phyloP scores from a whole-genome alignment of 2,329 filamentous ascomycete species.

The Paraphoma sp. region DNA sequence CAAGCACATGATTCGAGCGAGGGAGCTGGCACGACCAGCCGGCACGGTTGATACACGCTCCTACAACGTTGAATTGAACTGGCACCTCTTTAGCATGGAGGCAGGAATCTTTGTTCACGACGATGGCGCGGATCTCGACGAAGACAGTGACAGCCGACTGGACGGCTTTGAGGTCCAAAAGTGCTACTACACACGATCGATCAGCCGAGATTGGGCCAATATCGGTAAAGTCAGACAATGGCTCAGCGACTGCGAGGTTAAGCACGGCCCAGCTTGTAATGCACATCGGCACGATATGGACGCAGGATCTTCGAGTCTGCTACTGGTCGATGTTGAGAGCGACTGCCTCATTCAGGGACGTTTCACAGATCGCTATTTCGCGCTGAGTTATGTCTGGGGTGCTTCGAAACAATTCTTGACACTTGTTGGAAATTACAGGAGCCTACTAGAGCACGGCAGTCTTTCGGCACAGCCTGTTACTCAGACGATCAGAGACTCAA shows the following conservation, averaged over 20 bases:
- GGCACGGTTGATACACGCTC: neutral
- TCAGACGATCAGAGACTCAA: slow-evolving; percentile 5
- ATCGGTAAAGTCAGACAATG: slow-evolving; percentile 1
- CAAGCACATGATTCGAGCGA: slow-evolving; percentile 1
- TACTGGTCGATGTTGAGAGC: slow-evolving; percentile 5
- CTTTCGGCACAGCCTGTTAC: slow-evolving; percentile 4
- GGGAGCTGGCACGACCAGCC: neutral
- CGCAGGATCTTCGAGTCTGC: neutral
- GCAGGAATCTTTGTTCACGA: slow-evolving; percentile 3
- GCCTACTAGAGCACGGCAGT: neutral
- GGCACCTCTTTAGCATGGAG: neutral
- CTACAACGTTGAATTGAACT: neutral
- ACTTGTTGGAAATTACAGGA: neutral
- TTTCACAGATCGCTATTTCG: slow-evolving; percentile 4
- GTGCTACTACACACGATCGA: neutral
- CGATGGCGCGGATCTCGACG: neutral
- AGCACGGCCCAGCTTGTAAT: slow-evolving; percentile 4
- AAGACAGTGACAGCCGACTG: neutral
- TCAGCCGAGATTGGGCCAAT: slow-evolving; percentile 4
- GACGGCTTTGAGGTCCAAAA: neutral
- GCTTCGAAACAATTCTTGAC: slow-evolving; percentile 9
- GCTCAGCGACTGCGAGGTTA: slow-evolving; percentile 2
- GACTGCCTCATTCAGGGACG: neutral
- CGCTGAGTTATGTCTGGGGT: slow-evolving; percentile 12
- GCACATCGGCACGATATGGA: neutral